A percentile compares a stretch with the other conserved stretches of the same genome.
These are phyloP conservation scores for Comarum palustre DNA, from an alignment of 306 rosid genomes.

Conservation along the genomic window DNA sequence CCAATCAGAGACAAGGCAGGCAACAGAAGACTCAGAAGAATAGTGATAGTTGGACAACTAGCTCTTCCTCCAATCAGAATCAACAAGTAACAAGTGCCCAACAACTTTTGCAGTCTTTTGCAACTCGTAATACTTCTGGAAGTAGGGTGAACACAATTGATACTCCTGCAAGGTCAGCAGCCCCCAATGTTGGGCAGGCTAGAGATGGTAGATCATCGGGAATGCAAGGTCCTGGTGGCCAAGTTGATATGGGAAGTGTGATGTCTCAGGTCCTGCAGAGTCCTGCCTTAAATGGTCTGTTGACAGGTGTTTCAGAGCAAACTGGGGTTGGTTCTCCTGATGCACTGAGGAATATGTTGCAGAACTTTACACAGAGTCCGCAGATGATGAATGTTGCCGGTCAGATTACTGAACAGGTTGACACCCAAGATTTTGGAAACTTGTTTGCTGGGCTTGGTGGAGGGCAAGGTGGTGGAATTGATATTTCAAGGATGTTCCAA, in stretches of 20 bases:
- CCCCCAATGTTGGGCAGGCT: conserved; percentile 36
- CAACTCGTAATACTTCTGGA: conserved; percentile 46
- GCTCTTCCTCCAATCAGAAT: conserved; percentile 48
- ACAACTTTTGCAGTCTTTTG: conserved; percentile 61
- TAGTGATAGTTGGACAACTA: conserved; percentile 51
- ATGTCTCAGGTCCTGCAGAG: conserved; percentile 92
- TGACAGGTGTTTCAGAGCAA: conserved; percentile 87
- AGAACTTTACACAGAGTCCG: conserved; percentile 85
- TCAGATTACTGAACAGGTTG: conserved; percentile 81
- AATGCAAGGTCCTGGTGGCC: conserved; percentile 36
- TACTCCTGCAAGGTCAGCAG: conserved; percentile 34
- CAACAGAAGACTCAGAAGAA: conserved; percentile 46
- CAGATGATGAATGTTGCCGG: conserved; percentile 77
- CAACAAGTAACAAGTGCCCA: conserved; percentile 51
- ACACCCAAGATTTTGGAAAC: conserved; percentile 63
- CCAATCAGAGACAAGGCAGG: conserved; percentile 54
- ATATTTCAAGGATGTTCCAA: conserved; percentile 84
- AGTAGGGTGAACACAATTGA: conserved; percentile 37
- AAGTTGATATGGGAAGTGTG: conserved; percentile 57
- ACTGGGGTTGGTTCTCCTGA: conserved; percentile 81
- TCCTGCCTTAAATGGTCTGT: conserved; percentile 83
- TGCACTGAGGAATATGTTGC: conserved; percentile 85
- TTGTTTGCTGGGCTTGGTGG: conserved; percentile 67
- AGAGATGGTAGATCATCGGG: conserved; percentile 29
- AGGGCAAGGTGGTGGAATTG: conserved; percentile 74